Evolutionary conservation across 306 rosid species (phyloP).

Genomic region (Rosa rugosa): DNA sequence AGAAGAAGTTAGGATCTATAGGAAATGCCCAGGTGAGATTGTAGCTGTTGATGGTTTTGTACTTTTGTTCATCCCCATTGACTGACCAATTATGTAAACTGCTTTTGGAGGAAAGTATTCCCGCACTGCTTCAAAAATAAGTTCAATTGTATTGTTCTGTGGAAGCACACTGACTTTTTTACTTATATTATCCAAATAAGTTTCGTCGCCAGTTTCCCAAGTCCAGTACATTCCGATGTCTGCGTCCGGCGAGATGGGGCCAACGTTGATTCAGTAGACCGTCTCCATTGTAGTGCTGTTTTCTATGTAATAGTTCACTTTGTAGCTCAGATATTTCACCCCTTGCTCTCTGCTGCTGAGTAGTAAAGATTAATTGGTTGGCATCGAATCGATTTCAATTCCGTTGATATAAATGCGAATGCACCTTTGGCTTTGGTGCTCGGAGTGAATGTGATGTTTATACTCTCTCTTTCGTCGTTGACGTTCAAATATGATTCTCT

Average conservation of each 20-base stretch:
- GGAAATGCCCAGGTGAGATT: constrained; percentile 26
- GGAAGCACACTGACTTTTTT: rapidly evolving
- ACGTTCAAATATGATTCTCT: constrained; percentile 8
- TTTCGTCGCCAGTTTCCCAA: not conserved
- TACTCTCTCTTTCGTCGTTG: not conserved
- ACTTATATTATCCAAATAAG: not conserved
- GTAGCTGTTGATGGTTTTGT: not conserved
- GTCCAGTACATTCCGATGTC: constrained; percentile 32
- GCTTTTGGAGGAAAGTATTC: constrained; percentile 13
- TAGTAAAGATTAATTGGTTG: constrained; percentile 49
- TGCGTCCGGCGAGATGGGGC: not conserved
- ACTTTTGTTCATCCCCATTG: not conserved
- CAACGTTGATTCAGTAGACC: constrained; percentile 24
- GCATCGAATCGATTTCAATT: constrained; percentile 73
- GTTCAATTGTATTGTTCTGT: not conserved
- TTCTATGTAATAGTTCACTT: rapidly evolving
- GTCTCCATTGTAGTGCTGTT: constrained; percentile 25
- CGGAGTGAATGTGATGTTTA: constrained; percentile 24
- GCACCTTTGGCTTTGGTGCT: constrained; percentile 16
- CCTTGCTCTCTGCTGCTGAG: not conserved
- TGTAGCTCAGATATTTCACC: not conserved
- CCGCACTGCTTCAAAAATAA: not conserved
- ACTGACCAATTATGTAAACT: not conserved
- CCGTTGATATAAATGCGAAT: constrained; percentile 60
- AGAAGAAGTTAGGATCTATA: constrained; percentile 15